These are phyloP conservation scores for Trichophyton simii DNA, from an alignment of 2,329 filamentous ascomycete species.

Conservation along the genomic window DNA sequence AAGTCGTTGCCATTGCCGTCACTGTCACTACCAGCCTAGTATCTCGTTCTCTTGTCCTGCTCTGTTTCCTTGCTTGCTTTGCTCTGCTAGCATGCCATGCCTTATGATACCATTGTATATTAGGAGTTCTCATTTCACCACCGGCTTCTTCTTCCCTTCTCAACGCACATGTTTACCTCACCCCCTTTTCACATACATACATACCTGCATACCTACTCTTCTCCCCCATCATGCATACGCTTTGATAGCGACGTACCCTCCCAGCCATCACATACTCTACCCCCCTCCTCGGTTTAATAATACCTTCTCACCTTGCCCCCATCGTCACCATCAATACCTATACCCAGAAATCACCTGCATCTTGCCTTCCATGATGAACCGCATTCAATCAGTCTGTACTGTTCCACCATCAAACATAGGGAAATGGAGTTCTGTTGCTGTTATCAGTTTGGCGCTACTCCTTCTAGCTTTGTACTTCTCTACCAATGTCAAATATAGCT, in stretches of 20 bases:
- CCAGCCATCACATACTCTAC: background rate
- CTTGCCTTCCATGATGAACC: background rate
- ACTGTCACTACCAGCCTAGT: too few species aligned
- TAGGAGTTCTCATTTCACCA: constrained; percentile 7
- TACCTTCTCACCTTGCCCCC: background rate
- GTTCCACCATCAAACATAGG: background rate
- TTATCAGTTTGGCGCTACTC: background rate
- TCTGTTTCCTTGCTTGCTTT: background rate
- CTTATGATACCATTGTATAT: constrained; percentile 4
- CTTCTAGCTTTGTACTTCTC: background rate
- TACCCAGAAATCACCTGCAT: background rate
- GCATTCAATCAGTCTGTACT: background rate
- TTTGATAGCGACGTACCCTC: background rate
- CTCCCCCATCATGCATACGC: background rate
- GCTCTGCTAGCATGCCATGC: background rate
- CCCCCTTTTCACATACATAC: background rate
- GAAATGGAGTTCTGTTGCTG: background rate
- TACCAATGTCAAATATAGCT: background rate
- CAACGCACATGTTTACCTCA: constrained; percentile 1
- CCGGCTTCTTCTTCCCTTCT: constrained; percentile 8
- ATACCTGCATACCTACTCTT: background rate
- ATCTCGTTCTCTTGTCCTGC: background rate
- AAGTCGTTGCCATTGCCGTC: background rate
- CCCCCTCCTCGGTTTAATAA: background rate
- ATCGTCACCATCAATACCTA: background rate